Conservation (phyloP, 345 rosid species). For the Eucalyptus lansdowneana region DNA sequence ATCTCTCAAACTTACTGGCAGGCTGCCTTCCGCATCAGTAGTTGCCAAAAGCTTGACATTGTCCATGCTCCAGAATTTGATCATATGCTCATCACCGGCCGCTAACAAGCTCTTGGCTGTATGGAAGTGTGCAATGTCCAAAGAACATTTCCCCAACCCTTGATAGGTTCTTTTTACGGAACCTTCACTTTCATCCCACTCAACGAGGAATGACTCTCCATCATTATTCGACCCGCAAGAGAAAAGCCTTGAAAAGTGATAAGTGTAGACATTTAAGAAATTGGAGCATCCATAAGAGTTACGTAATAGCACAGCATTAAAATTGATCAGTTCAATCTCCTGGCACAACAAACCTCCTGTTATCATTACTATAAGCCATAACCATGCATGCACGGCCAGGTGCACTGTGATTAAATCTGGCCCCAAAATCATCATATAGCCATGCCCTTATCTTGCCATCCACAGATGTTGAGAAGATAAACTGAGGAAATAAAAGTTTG, state of each 20-base stretch:
- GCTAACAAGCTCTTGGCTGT: conserved; percentile 15
- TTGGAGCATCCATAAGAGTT: neutral
- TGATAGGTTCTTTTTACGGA: conserved; percentile 10
- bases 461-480: conserved; percentile 27
- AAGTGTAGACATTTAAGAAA: neutral
- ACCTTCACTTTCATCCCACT: conserved; percentile 27
- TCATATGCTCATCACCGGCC: conserved; percentile 20
- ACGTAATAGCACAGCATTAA: neutral
- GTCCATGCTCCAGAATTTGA: conserved; percentile 27
- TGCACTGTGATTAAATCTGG: conserved; percentile 17
- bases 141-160: conserved; percentile 11
- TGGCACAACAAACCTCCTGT: conserved; percentile 1
- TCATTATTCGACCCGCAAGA: conserved; percentile 17
- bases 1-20: conserved; percentile 17
- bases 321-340: neutral
- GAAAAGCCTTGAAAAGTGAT: conserved; percentile 3
- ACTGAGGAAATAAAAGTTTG: neutral
- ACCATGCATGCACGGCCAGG: conserved; percentile 16
- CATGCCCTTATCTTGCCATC: conserved; percentile 33
- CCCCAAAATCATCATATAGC: conserved; percentile 14
- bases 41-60: conserved; percentile 12
- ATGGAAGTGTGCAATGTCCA: conserved; percentile 10
- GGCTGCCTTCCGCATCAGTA: conserved; percentile 16
- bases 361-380: conserved; percentile 18
- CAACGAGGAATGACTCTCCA: conserved; percentile 31